A percentile compares a stretch with the other conserved stretches of the same genome.
Conservation (phyloP, 2,329 filamentous ascomycete genomes). For the Aspergillus sp. region DNA sequence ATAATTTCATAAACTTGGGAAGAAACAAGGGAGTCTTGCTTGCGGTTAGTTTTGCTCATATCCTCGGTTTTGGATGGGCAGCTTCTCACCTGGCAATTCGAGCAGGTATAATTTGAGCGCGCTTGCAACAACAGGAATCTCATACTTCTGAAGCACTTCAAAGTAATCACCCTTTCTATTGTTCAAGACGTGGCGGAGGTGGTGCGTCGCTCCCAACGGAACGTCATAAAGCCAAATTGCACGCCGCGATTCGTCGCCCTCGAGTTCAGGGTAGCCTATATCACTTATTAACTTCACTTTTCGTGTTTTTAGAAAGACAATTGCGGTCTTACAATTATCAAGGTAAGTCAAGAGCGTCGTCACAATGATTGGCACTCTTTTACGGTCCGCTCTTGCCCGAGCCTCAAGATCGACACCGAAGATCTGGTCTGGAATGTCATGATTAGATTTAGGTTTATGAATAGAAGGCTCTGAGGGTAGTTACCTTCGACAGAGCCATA, state of each 20-base stretch:
- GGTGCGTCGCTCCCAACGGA: conserved; percentile 78
- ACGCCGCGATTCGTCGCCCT: conserved; percentile 89
- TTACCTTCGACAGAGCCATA: conserved; percentile 88
- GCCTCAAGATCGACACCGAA: conserved; percentile 98
- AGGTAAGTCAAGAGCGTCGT: conserved; percentile 93
- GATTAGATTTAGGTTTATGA: conserved; percentile 10
- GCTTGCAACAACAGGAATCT: conserved; percentile 90
- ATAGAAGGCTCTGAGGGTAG: conserved; percentile 7
- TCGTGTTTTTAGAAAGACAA: not conserved
- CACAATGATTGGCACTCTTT: conserved; percentile 88
- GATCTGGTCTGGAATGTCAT: conserved; percentile 67
- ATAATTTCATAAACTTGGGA: conserved; percentile 99
- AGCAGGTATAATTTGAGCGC: conserved; percentile 91
- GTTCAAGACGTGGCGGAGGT: conserved; percentile 79
- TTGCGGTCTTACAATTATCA: conserved; percentile 67
- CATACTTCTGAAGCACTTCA: conserved; percentile 80
- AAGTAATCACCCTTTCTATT: conserved; percentile 76
- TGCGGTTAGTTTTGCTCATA: conserved; percentile 10
- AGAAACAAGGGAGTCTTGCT: conserved; percentile 88
- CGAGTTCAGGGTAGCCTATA: conserved; percentile 84
- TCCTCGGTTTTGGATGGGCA: not conserved
- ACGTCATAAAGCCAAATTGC: conserved; percentile 95
- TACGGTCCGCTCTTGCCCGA: conserved; percentile 86
- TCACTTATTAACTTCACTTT: conserved; percentile 5
- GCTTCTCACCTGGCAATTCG: conserved; percentile 80